Evolutionary conservation across 179 eudicot genomes (phyloP).

Genomic region (Silene vulgaris): DNA sequence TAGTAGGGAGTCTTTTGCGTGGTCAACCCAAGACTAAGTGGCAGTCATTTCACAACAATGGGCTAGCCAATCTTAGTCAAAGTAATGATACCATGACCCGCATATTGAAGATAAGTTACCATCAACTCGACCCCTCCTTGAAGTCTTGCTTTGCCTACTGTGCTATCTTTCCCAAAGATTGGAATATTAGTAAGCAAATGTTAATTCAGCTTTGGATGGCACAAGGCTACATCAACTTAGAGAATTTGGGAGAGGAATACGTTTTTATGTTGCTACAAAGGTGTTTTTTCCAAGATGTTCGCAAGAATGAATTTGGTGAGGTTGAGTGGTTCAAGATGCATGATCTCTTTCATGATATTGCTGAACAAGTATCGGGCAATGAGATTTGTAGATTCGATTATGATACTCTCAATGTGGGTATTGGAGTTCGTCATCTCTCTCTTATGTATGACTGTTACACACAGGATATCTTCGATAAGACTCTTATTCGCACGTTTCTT

Average conservation of each 20-base stretch:
- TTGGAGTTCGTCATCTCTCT: slow-evolving; percentile 4
- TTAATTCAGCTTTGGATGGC: slow-evolving; percentile 28
- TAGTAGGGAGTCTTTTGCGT: background rate
- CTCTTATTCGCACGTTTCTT: slow-evolving; percentile 1
- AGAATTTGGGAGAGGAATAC: slow-evolving; percentile 6
- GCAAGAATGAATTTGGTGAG: background rate
- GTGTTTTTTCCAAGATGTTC: background rate
- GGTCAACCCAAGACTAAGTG: background rate
- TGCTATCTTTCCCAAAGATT: slow-evolving; percentile 22
- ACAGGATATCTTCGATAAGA: background rate
- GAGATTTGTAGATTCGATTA: background rate
- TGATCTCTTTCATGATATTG: slow-evolving; percentile 21
- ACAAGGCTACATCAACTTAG: slow-evolving; percentile 22
- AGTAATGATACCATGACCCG: slow-evolving; percentile 12
- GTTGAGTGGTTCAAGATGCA: slow-evolving; percentile 4
- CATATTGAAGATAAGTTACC: slow-evolving; percentile 26
- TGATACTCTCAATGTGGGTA: background rate
- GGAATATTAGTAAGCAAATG: background rate
- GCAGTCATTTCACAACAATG: background rate
- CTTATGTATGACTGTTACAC: background rate
- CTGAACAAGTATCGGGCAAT: background rate
- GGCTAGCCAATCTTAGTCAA: background rate
- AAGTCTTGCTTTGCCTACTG: slow-evolving; percentile 25
- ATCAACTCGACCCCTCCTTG: slow-evolving; percentile 16
- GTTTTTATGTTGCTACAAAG: background rate